A percentile compares a stretch with the other conserved stretches of the same genome.
Conservation (phyloP, 2,329 filamentous ascomycete species). For the Stromatinia cepivora region DNA sequence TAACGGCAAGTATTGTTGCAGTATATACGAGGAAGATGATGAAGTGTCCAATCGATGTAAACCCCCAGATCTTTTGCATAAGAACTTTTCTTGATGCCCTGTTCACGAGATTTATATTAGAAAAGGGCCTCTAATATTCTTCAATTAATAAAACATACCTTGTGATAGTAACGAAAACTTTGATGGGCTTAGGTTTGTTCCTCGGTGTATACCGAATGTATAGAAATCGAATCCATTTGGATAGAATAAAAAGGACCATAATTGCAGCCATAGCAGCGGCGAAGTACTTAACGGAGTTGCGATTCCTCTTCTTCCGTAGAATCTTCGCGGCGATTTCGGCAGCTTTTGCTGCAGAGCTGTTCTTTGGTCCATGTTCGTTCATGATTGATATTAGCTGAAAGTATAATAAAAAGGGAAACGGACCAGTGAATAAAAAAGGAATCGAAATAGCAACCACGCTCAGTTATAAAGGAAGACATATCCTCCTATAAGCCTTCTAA, state of each 20-base stretch:
- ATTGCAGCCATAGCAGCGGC: slow-evolving; percentile 32
- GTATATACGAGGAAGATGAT: neutral
- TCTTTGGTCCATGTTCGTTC: neutral
- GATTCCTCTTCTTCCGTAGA: neutral
- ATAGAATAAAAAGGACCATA: slow-evolving; percentile 31
- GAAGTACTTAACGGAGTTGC: slow-evolving; percentile 26
- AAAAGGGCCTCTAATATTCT: neutral
- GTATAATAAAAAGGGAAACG: neutral
- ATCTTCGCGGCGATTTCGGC: neutral
- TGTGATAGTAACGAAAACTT: slow-evolving; percentile 26
- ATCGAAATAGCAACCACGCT: neutral
- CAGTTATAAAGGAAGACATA: neutral
- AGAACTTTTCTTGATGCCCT: neutral
- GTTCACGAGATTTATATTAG: neutral
- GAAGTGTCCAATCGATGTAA: neutral
- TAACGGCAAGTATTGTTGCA: neutral
- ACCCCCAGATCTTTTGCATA: neutral
- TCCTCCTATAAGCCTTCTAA: neutral
- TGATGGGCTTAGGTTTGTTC: slow-evolving; percentile 27
- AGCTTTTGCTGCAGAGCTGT: neutral
- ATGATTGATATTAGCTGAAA: neutral
- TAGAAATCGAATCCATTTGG: slow-evolving; percentile 31
- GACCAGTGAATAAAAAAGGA: neutral
- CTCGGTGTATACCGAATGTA: slow-evolving; percentile 31
- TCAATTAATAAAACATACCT: slow-evolving; percentile 23